Conservation (phyloP, 805 yeast genomes). For the Saturnispora quitensis region DNA sequence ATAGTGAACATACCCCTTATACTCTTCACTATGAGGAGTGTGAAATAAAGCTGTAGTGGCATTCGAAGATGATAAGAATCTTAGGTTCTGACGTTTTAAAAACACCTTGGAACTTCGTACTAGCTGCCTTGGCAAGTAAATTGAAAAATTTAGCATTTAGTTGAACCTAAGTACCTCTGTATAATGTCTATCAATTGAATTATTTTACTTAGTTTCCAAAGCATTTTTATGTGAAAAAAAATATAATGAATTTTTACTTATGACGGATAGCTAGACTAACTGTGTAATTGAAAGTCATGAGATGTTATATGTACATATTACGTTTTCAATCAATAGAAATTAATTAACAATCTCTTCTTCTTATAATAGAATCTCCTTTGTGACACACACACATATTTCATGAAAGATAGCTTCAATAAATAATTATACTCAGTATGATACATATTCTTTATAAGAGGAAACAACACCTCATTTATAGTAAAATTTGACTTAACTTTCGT, state of each 20-base stretch:
- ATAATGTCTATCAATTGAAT: background rate
- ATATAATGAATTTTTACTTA: background rate
- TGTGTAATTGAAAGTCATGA: too few species aligned
- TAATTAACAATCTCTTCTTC: background rate
- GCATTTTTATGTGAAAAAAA: background rate
- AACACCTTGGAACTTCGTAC: background rate
- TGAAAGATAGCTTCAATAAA: background rate
- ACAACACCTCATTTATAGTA: background rate
- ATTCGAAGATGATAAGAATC: background rate
- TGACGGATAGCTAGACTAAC: too few species aligned
- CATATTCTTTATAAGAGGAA: background rate
- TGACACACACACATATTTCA: too few species aligned
- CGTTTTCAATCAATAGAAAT: too few species aligned
- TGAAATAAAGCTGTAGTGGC: background rate
- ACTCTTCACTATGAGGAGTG: conserved; percentile 13
- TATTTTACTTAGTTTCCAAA: background rate
- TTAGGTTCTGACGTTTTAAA: background rate
- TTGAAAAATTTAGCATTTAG: background rate
- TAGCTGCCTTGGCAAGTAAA: background rate
- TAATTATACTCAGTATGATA: background rate
- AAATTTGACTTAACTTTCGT: background rate
- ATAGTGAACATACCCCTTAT: conserved; percentile 23
- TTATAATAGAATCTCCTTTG: too few species aligned
- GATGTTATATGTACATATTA: too few species aligned
- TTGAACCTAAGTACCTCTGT: background rate